A percentile compares a stretch with the other conserved stretches of the same genome.
Conservation (phyloP, 345 rosid species). For the Populus pruinosa region DNA sequence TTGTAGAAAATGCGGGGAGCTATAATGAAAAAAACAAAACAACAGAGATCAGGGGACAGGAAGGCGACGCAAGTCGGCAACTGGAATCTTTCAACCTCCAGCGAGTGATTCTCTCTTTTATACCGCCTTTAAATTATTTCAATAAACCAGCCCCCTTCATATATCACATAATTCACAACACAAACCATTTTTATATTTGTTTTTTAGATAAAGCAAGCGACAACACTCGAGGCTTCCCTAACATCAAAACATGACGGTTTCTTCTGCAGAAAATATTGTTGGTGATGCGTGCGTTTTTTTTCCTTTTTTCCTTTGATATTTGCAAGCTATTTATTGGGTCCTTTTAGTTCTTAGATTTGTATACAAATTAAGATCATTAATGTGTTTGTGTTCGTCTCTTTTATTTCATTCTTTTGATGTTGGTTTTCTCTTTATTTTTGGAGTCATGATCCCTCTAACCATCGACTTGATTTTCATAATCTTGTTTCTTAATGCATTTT, state of each 20-base stretch:
- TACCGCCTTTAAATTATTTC: neutral
- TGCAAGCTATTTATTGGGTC: neutral
- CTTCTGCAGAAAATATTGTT: neutral
- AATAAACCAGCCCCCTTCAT: too few relatives aligned
- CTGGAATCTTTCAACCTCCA: neutral
- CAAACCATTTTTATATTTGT: neutral
- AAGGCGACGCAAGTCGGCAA: neutral
- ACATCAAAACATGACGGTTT: conserved; percentile 6
- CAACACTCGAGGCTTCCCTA: too few relatives aligned
- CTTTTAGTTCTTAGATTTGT: neutral
- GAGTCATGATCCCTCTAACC: neutral
- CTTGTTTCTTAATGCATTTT: neutral
- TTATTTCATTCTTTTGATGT: neutral
- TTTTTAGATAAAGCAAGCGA: neutral
- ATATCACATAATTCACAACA: neutral
- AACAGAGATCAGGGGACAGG: too few relatives aligned
- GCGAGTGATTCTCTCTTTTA: neutral
- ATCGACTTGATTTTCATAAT: neutral
- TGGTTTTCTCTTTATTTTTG: neutral
- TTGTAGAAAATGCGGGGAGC: neutral
- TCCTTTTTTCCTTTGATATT: neutral
- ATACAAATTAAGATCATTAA: neutral
- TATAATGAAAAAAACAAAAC: too few relatives aligned
- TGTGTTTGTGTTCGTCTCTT: neutral
- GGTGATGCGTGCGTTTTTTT: conserved; percentile 8